A percentile compares a stretch with the other conserved stretches of the same genome.
phyloP scores from a whole-genome alignment of 768 basidiomycete species.

The Lactarius sp. region DNA sequence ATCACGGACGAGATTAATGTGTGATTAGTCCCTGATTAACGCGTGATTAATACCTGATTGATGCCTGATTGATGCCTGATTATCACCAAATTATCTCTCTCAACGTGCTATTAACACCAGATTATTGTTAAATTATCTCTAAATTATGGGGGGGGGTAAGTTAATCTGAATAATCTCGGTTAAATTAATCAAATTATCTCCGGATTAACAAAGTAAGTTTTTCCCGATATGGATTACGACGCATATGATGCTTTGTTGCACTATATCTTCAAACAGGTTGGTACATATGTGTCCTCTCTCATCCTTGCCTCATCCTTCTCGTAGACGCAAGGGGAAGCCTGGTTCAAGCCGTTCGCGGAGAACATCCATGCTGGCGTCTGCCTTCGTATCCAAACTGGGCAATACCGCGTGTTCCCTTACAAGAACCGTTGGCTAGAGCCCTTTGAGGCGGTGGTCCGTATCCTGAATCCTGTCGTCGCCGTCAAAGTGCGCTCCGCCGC shows the following conservation, averaged over 20 bases:
- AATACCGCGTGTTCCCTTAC: constrained; percentile 81
- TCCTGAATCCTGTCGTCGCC: constrained; percentile 78
- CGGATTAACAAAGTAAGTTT: too few relatives aligned
- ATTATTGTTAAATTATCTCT: too few relatives aligned
- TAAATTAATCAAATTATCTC: too few relatives aligned
- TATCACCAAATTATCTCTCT: too few relatives aligned
- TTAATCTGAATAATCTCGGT: too few relatives aligned
- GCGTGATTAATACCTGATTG: too few relatives aligned
- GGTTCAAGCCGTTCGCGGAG: constrained; percentile 84
- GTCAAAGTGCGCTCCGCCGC: constrained; percentile 78
- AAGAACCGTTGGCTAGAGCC: constrained; percentile 76
- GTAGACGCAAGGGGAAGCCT: constrained; percentile 77
- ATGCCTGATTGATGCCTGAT: too few relatives aligned
- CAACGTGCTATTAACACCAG: too few relatives aligned
- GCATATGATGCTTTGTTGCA: constrained; percentile 76
- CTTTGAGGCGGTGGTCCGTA: constrained; percentile 73
- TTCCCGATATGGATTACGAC: constrained; percentile 82
- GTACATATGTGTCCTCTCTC: constrained; percentile 22
- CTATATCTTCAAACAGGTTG: constrained; percentile 69
- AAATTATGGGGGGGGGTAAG: too few relatives aligned
- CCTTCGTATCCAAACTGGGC: constrained; percentile 59
- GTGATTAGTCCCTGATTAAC: too few relatives aligned
- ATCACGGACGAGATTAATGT: too few relatives aligned
- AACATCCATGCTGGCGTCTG: constrained; percentile 78
- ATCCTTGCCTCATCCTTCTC: constrained; percentile 26